Evolutionary conservation across 129 eudicot genomes (phyloP).

Genomic region (Flaveria linearis): DNA sequence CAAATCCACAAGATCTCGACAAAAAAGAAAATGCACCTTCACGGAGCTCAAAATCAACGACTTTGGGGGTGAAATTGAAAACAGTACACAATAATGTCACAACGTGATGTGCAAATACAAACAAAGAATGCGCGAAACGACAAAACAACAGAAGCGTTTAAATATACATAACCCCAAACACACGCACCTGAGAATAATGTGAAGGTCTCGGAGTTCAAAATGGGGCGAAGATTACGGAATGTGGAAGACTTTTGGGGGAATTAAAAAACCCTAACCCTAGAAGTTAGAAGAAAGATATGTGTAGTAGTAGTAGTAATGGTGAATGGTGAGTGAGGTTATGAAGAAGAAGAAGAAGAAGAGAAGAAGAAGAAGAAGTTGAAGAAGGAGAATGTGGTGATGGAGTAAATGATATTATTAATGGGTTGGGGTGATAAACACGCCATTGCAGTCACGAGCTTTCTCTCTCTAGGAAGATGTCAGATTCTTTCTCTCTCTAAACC

Average conservation of each 20-base stretch:
- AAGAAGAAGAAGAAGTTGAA: background rate
- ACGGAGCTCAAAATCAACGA: constrained; percentile 44
- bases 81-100: constrained; percentile 1
- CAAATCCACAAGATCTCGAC: constrained; percentile 11
- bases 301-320: background rate
- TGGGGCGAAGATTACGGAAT: constrained; percentile 47
- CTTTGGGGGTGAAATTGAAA: constrained; percentile 26
- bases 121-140: constrained; percentile 48
- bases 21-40: constrained; percentile 31
- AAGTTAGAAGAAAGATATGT: constrained; percentile 11
- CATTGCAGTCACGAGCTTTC: constrained; percentile 41
- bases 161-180: constrained; percentile 19
- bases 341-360: constrained; percentile 23
- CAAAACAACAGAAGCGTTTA: constrained; percentile 40
- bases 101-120: constrained; percentile 26
- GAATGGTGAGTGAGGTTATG: constrained; percentile 17
- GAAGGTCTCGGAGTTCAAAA: constrained; percentile 28
- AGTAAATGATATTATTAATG: constrained; percentile 41
- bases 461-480: constrained; percentile 21
- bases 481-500: constrained; percentile 13
- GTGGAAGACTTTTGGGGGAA: constrained; percentile 21
- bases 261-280: constrained; percentile 37
- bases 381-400: constrained; percentile 30
- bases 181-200: constrained; percentile 49
- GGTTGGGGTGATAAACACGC: constrained; percentile 43